Evolutionary conservation across 192 early-diverging fungal genomes (phyloP), one percentile per base, ranked within the genome.

Genomic region (Neocallimastix lanati): DNA sequence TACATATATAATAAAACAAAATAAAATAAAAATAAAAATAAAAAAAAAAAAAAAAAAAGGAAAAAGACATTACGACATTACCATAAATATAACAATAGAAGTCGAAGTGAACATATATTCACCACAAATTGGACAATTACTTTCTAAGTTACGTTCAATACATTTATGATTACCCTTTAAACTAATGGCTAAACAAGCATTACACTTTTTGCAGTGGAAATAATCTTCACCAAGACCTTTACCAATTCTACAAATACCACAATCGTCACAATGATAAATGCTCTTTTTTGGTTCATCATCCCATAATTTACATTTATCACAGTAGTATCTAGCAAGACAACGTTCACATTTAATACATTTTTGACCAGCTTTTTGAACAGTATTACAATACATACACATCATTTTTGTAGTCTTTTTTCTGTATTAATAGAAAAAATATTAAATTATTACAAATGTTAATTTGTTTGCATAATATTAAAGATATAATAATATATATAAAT

Each of bases 91-190:
- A 4, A 96, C 91, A 0, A 87, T 88, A 16, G 89, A 88, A 2
- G 91, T 92, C 4, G 94, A 96, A 13, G 93, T 97, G 78, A 96
- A 95, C 88, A 99, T 92, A 83, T 92, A 93, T 81, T 99, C 96
- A 29, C 95, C 94, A 86, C 97, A 99, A 79, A 99, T 96, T 11
- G 96, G 96, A 80, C 97, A 99, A 83, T 98, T 93, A 78, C 91
- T 89, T 80, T 96, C 94, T 38, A 99, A 81, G 67, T 93, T 95
- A 77, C 92, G 88, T 83, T 99, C 97, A 77, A 94, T 95, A 82
- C 97, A 99, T 77, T 91, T 89, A 83, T 99, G 97, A 15, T 87
- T 86, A 30, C 90, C 87, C 80, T 93, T 90, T 21, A 93, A 86
- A 29, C 82, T 76, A 21, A 94, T 91, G 13, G 88, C 88, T 88